Conservation (phyloP, 257 asterid genomes). For the Solanum ossicruentum region DNA sequence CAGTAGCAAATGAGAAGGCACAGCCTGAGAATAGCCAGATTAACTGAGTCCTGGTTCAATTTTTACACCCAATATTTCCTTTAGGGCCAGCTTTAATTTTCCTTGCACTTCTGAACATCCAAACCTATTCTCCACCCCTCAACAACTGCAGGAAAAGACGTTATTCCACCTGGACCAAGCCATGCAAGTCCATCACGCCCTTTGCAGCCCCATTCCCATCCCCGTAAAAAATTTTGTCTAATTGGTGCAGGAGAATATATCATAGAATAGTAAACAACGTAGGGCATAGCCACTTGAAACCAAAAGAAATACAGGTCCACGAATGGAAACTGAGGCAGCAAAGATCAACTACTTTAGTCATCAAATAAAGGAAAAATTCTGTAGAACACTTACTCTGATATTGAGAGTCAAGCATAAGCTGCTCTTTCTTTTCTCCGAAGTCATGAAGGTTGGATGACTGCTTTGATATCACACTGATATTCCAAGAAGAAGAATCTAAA, state of each 20-base stretch:
- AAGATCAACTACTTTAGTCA: background rate
- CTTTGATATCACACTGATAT: slow-evolving; percentile 9
- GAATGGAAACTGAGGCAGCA: background rate
- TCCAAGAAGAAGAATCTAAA: slow-evolving; percentile 9
- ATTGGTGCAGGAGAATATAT: background rate
- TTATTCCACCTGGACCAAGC: background rate
- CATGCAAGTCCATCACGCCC: background rate
- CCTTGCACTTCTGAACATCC: background rate
- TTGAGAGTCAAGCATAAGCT: slow-evolving; percentile 47
- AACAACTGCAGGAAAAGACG: background rate
- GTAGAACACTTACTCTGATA: slow-evolving; percentile 37
- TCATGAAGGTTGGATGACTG: slow-evolving; percentile 33
- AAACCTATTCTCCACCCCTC: background rate
- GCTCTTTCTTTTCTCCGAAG: slow-evolving; percentile 45
- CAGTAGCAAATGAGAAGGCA: background rate
- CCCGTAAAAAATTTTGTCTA: background rate
- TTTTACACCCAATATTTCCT: background rate
- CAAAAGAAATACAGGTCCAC: background rate
- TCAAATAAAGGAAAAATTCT: background rate
- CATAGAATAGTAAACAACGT: background rate
- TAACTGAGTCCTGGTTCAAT: background rate
- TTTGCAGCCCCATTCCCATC: background rate
- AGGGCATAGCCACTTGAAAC: background rate
- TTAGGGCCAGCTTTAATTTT: background rate
- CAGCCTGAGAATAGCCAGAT: background rate